Evolutionary conservation across 148 eudicot genomes (phyloP).

Genomic region (Chenopodium berlandieri): DNA sequence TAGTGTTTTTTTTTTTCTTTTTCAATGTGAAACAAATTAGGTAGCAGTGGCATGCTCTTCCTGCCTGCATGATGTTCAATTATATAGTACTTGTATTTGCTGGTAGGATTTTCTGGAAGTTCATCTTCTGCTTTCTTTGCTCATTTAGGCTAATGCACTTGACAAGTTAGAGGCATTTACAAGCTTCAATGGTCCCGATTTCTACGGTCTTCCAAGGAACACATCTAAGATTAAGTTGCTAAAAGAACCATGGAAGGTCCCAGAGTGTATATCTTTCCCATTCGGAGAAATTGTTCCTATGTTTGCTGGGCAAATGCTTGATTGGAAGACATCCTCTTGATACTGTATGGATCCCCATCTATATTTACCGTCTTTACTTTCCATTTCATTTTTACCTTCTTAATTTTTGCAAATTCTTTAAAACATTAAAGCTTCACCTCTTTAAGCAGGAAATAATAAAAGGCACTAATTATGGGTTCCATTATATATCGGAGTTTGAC

Average conservation of each 20-base stretch:
- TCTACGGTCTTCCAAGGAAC: constrained; percentile 89
- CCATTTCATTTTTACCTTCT: not conserved
- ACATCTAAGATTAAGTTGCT: constrained; percentile 58
- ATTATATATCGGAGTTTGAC: not conserved
- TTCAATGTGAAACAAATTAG: not conserved
- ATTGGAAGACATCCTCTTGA: constrained; percentile 58
- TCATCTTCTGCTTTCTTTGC: constrained; percentile 1
- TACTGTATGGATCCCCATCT: not conserved
- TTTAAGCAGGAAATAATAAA: not conserved
- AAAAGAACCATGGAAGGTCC: constrained; percentile 78
- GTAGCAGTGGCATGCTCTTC: not conserved
- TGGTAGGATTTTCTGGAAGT: not conserved
- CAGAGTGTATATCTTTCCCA: constrained; percentile 47
- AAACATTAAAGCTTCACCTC: not conserved
- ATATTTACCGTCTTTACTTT: not conserved
- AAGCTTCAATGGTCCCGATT: constrained; percentile 97
- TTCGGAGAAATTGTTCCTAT: constrained; percentile 83
- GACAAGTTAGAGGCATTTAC: constrained; percentile 95
- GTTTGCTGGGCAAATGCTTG: constrained; percentile 86
- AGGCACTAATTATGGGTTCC: not conserved
- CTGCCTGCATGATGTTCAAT: not conserved
- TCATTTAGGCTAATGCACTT: constrained; percentile 71
- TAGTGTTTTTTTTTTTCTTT: not conserved
- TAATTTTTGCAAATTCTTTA: not conserved
- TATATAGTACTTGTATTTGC: not conserved